Evolutionary conservation across 768 basidiomycete species (phyloP), one percentile per base, ranked within the genome.

Genomic region (Porpolomopsis calyptriformis): DNA sequence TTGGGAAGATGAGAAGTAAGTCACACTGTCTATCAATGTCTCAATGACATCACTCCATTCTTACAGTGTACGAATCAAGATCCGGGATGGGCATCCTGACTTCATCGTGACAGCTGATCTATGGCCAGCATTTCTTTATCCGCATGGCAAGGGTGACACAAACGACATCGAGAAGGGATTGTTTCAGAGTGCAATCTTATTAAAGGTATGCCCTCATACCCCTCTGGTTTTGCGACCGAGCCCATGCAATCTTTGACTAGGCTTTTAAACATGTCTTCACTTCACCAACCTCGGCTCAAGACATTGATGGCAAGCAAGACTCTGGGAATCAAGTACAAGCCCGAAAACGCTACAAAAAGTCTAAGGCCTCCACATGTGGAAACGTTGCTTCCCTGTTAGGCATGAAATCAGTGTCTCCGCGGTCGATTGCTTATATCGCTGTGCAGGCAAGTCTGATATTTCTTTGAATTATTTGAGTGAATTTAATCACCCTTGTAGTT

Each of bases 231-330:
- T 34, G 16, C 14, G 9, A 37, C 5, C 23, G n/a, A 18, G 22
- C 18, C 23, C 12, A 23, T 24, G 7, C 24, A 11, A 14, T n/a
- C 4, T 20, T 24, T 26, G 14, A 31, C 29, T 11, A 36, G 33
- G 45, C 33, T 3, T 46, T 6, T 24, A 46, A 24, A 19, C 36
- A 37, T 38, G 24, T 46, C 18, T 46, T 36, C n/a, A 36, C 45
- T 3, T 50, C 49, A 36, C 61, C 61, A 1, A 62, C 58, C 41
- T 61, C 60, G 5, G 58, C 60, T 2, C 50, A 18, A 34, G 33
- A 34, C 33, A 34, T 34, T 11, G 33, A 34, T 11, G 10, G 33
- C 3, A 18, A 34, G 10, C 33, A 14, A 18, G 33, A 34, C 33
- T n/a, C n/a, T n/a, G 18, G 18, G 14, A 11, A 34, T 34, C 33